phyloP scores from a whole-genome alignment of 768 basidiomycete species.

The Mycena capillaripes region DNA sequence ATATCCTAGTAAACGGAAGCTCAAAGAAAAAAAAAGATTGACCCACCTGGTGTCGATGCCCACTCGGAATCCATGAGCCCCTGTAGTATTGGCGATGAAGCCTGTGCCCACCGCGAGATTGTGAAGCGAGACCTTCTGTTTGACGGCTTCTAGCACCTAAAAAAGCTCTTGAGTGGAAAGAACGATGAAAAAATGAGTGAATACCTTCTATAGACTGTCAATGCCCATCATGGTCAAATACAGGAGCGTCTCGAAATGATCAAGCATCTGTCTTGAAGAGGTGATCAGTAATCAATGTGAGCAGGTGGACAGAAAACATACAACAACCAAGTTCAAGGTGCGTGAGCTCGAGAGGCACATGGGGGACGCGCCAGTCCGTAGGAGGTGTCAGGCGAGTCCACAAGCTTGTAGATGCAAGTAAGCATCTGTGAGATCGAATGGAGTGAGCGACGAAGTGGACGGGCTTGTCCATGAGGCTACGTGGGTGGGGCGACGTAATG shows the following conservation, averaged over 20 bases:
- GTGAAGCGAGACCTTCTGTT: constrained; percentile 48
- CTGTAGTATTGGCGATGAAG: constrained; percentile 46
- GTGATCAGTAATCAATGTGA: neutral
- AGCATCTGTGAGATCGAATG: too few species aligned
- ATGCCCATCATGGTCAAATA: constrained; percentile 4
- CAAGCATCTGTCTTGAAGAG: neutral
- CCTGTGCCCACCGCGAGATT: constrained; percentile 50
- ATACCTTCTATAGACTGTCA: constrained; percentile 5
- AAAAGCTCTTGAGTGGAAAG: neutral
- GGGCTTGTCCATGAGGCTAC: too few species aligned
- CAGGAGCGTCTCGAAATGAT: neutral
- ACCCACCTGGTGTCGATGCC: constrained; percentile 54
- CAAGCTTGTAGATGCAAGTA: too few species aligned
- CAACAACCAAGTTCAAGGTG: too few species aligned
- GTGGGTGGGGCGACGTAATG: too few species aligned
- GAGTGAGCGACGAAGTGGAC: too few species aligned
- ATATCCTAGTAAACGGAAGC: neutral
- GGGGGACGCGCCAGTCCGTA: too few species aligned
- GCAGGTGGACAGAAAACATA: too few species aligned
- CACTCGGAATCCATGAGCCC: constrained; percentile 49
- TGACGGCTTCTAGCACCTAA: constrained; percentile 51
- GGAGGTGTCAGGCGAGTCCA: too few species aligned
- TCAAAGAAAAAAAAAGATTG: neutral
- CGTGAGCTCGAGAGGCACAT: too few species aligned
- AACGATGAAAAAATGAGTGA: neutral